These are phyloP conservation scores for Berberis vulgaris DNA, from an alignment of 164 flowering plant species.

Conservation along the genomic window DNA sequence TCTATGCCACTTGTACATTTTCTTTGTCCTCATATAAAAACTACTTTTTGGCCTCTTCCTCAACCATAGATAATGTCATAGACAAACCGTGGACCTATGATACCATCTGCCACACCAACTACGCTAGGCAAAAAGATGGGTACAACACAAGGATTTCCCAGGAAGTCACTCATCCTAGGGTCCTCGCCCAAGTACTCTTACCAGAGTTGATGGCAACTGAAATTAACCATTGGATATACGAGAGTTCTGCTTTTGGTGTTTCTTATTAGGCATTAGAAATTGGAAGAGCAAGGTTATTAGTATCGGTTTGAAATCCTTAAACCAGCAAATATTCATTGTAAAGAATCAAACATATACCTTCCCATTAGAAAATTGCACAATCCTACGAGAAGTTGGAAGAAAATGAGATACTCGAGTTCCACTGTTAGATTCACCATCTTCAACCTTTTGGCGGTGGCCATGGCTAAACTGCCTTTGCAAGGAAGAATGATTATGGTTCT, in stretches of 20 bases:
- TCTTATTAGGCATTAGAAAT: too few relatives aligned
- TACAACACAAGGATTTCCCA: neutral
- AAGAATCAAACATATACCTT: slow-evolving; percentile 35
- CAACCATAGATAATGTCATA: too few relatives aligned
- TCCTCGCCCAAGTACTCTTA: neutral
- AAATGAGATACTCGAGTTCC: slow-evolving; percentile 89
- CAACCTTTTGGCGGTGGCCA: slow-evolving; percentile 76
- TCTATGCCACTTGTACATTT: neutral
- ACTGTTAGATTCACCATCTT: slow-evolving; percentile 68
- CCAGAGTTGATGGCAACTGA: neutral
- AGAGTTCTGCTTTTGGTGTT: too few relatives aligned
- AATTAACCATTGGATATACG: neutral
- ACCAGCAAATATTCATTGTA: neutral
- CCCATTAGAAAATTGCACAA: slow-evolving; percentile 96
- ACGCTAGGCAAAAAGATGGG: neutral
- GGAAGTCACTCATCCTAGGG: neutral
- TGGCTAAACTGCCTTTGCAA: slow-evolving; percentile 95
- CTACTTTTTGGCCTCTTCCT: neutral
- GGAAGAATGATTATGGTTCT: slow-evolving; percentile 62
- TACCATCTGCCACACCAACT: neutral
- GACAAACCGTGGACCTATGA: too few relatives aligned
- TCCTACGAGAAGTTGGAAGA: slow-evolving; percentile 90
- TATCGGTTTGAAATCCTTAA: neutral
- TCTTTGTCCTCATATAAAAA: neutral
- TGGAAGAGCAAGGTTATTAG: neutral